Conservation (phyloP, 306 rosid genomes). For the Sphenostylis stenocarpa region DNA sequence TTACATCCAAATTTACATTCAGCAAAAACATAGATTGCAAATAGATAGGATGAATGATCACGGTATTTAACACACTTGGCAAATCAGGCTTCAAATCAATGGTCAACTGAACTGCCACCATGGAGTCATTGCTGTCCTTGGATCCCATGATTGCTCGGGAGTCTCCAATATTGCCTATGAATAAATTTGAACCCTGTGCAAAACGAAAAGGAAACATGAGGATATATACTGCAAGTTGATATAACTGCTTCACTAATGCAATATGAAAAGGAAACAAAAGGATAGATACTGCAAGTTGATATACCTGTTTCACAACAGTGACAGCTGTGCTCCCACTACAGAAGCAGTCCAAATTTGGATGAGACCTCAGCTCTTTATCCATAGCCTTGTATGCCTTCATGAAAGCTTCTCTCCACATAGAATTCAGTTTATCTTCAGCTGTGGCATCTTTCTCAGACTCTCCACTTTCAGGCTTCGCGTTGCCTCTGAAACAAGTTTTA, state of each 20-base stretch:
- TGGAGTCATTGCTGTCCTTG: slow-evolving; percentile 58
- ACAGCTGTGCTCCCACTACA: slow-evolving; percentile 98
- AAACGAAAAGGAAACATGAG: slow-evolving; percentile 22
- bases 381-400: slow-evolving; percentile 82
- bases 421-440: slow-evolving; percentile 54
- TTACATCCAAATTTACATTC: slow-evolving; percentile 10
- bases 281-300: slow-evolving; percentile 13
- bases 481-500: slow-evolving; percentile 58
- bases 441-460: slow-evolving; percentile 63
- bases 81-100: slow-evolving; percentile 97
- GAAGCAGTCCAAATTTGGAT: slow-evolving; percentile 89
- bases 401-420: slow-evolving; percentile 87
- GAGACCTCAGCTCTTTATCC: slow-evolving; percentile 94
- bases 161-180: slow-evolving; percentile 87
- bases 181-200: slow-evolving; percentile 79
- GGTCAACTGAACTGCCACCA: slow-evolving; percentile 78
- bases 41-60: slow-evolving; percentile 15
- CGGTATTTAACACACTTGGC: slow-evolving; percentile 58
- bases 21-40: slow-evolving; percentile 12
- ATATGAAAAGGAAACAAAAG: slow-evolving; percentile 22
- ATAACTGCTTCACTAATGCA: slow-evolving; percentile 83
- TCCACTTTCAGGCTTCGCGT: slow-evolving; percentile 47
- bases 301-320: slow-evolving; percentile 84
- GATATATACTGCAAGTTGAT: slow-evolving; percentile 12
- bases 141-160: slow-evolving; percentile 96